Evolutionary conservation across 2,329 filamentous ascomycete species (phyloP).

Genomic region (Penicillium sp.): DNA sequence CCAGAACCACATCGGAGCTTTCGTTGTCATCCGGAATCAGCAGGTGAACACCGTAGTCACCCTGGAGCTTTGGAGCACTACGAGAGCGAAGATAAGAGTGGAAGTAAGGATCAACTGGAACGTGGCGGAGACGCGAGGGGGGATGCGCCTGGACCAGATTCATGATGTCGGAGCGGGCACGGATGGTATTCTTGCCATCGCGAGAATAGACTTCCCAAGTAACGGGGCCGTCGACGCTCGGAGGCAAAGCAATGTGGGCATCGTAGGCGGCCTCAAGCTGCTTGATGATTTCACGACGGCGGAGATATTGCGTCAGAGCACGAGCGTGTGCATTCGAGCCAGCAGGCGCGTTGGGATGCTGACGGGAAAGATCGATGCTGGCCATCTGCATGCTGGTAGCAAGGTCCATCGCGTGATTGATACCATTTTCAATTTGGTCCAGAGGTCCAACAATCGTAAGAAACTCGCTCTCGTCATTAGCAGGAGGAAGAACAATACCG

Average conservation of each 20-base stretch:
- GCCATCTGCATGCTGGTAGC: slow-evolving; percentile 81
- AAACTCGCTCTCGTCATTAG: slow-evolving; percentile 70
- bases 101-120: slow-evolving; percentile 46
- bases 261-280: slow-evolving; percentile 74
- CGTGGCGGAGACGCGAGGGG: slow-evolving; percentile 39
- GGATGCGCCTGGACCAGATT: slow-evolving; percentile 46
- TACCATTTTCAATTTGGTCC: slow-evolving; percentile 64
- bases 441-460: slow-evolving; percentile 79
- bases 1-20: slow-evolving; percentile 42
- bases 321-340: slow-evolving; percentile 74
- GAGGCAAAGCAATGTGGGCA: slow-evolving; percentile 80
- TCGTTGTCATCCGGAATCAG: slow-evolving; percentile 44
- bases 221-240: slow-evolving; percentile 58
- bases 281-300: slow-evolving; percentile 72
- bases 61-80: slow-evolving; percentile 34
- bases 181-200: slow-evolving; percentile 68
- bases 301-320: slow-evolving; percentile 81
- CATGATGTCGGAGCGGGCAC: slow-evolving; percentile 45
- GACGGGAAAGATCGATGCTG: slow-evolving; percentile 72
- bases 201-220: slow-evolving; percentile 85
- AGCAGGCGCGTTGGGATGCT: slow-evolving; percentile 66
- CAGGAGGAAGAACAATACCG: slow-evolving; percentile 72
- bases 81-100: slow-evolving; percentile 42
- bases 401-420: slow-evolving; percentile 80
- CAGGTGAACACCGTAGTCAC: slow-evolving; percentile 44